phyloP scores from a whole-genome alignment of 352 stramenopile genomes.

The Phytopythium chamaehyphon region DNA sequence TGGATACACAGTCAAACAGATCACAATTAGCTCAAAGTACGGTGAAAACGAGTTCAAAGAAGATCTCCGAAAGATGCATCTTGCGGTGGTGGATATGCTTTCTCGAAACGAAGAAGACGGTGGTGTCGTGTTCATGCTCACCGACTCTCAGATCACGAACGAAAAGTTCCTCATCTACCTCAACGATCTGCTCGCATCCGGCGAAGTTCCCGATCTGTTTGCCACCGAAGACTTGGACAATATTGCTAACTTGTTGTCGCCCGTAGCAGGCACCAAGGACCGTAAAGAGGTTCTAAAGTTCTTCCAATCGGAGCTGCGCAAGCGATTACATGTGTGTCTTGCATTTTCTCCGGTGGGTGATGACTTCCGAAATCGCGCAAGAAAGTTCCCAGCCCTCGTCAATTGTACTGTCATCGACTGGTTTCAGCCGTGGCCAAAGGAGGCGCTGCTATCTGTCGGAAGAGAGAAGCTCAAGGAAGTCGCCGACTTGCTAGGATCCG shows the following conservation, averaged over 20 bases:
- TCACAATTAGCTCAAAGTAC: constrained; percentile 95
- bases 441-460: constrained; percentile 91
- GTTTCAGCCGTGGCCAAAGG: constrained; percentile 93
- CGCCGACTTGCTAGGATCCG: constrained; percentile 72
- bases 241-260: constrained; percentile 86
- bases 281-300: constrained; percentile 93
- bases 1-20: constrained; percentile 88
- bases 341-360: constrained; percentile 95
- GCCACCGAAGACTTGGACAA: constrained; percentile 92
- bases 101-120: constrained; percentile 79
- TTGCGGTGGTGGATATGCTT: constrained; percentile 91
- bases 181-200: constrained; percentile 93
- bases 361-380: constrained; percentile 91
- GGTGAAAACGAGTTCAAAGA: constrained; percentile 96
- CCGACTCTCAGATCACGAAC: constrained; percentile 95
- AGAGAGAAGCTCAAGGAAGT: constrained; percentile 87
- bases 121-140: constrained; percentile 94
- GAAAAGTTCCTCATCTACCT: constrained; percentile 96
- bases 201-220: constrained; percentile 94
- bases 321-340: constrained; percentile 93
- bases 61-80: constrained; percentile 94
- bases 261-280: constrained; percentile 82
- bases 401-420: constrained; percentile 96
- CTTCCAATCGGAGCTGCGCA: constrained; percentile 93
- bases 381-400: constrained; percentile 94